A percentile compares a stretch with the other conserved stretches of the same genome.
Evolutionary conservation across 768 basidiomycete species (phyloP).

Genomic region (Tubosaeta brunneosetosa): DNA sequence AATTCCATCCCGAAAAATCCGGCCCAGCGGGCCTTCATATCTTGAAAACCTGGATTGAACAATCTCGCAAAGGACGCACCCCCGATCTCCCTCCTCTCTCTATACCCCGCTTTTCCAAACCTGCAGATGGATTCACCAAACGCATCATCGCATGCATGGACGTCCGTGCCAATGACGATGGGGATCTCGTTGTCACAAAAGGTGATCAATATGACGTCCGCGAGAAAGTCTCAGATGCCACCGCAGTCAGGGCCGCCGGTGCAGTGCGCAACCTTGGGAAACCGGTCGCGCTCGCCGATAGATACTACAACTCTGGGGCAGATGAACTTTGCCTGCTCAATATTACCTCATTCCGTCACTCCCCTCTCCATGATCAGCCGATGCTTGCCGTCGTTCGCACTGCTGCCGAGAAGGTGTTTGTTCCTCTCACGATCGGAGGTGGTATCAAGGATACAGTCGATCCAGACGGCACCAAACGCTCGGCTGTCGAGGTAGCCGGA

Average conservation of each 20-base stretch:
- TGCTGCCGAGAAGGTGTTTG: conserved; percentile 86
- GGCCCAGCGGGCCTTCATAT: conserved; percentile 81
- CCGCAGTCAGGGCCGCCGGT: conserved; percentile 49
- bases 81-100: conserved; percentile 29
- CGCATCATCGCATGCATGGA: conserved; percentile 97
- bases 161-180: conserved; percentile 91
- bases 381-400: conserved; percentile 95
- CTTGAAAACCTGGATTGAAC: conserved; percentile 73
- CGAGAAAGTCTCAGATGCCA: conserved; percentile 51
- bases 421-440: conserved; percentile 97
- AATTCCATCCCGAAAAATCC: conserved; percentile 99
- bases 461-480: conserved; percentile 84
- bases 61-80: conserved; percentile 41
- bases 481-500: conserved; percentile 91
- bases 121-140: conserved; percentile 74
- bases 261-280: conserved; percentile 96
- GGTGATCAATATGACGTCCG: conserved; percentile 99
- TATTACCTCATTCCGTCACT: conserved; percentile 98
- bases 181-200: conserved; percentile 98
- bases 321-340: conserved; percentile 98
- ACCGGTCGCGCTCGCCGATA: conserved; percentile 84
- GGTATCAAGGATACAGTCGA: conserved; percentile 96
- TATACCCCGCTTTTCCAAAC: conserved; percentile 35
- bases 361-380: conserved; percentile 92
- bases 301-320: conserved; percentile 84